Evolutionary conservation across 352 stramenopile genomes (phyloP).

Genomic region (Globisporangium radiosum): DNA sequence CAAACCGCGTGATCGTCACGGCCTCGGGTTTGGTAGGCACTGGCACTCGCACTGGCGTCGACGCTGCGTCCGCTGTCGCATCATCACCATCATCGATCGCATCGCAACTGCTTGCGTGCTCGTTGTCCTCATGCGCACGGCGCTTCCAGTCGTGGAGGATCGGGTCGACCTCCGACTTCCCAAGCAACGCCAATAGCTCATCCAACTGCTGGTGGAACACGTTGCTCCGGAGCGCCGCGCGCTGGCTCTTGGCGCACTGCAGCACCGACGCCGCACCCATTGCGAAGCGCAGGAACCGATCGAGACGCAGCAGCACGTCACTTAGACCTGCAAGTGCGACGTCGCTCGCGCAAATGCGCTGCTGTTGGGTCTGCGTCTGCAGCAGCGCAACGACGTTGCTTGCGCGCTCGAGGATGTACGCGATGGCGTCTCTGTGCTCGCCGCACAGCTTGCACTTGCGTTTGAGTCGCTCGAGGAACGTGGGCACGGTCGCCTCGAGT

Average conservation of each 20-base stretch:
- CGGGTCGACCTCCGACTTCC: neutral
- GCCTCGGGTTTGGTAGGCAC: too few species aligned
- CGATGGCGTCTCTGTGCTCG: neutral
- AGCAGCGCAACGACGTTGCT: neutral
- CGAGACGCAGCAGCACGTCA: neutral
- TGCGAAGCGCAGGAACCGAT: neutral
- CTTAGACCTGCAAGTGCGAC: neutral
- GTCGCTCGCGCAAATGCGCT: neutral
- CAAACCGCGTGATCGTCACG: neutral
- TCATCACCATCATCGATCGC: too few species aligned
- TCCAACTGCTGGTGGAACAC: constrained; percentile 1
- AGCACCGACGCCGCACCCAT: neutral
- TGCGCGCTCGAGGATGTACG: constrained; percentile 1
- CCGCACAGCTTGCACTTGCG: neutral
- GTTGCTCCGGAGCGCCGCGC: neutral
- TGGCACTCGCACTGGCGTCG: too few species aligned
- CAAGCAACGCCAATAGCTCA: neutral
- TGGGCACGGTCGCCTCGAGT: neutral
- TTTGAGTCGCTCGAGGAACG: neutral
- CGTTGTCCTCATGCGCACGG: too few species aligned
- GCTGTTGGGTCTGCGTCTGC: neutral
- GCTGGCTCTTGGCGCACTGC: neutral
- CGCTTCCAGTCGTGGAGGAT: constrained; percentile 11
- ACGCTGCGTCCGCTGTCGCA: too few species aligned
- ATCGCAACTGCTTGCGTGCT: too few species aligned